Base-by-base conservation (phyloP, 192 early-diverging fungal species). In the Coemansia erecta region DNA sequence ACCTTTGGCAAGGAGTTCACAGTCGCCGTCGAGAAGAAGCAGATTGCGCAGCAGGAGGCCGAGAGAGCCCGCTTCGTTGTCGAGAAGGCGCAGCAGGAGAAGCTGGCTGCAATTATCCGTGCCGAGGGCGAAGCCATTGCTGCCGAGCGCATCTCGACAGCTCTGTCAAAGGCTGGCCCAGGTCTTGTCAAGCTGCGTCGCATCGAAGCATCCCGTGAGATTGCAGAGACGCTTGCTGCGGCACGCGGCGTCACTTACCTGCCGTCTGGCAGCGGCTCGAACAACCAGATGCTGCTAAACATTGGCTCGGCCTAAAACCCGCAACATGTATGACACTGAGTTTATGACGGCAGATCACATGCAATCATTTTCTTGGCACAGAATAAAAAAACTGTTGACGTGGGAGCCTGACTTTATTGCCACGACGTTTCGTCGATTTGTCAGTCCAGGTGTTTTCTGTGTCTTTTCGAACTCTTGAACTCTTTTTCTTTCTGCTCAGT, bases 1-100 rank as follows among this genome's bases (percentile, higher is more conserved):
- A 97, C 93, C 9, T 99, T 99, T 77, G 94, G 97, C 80, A 93
- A 90, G 59, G 97, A 99, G 67, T 99, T 99, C 67, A 99, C 97
- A 54, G 89, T 93, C 56, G 97, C 97, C 45, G 97, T 99, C 57
- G 96, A 97, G 78, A 90, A 94, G 70, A 97, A 97, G 84, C 92
- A 95, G 71, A 97, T 98, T 84, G 93, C 97, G 42, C 95, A 99
- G 68, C 97, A 99, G 82, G 97, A 98, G 73, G 97, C 97, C 46
- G 97, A 99, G 79, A 91, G 97, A 55, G 97, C 97, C 39, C 89
- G 90, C 66, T 99, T 97, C 82, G 85, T 98, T 51, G 97, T 99
- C 24, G 97, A 99, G 71, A 92, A 90, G 82, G 97, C 97, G 19
- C 93, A 99, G 81, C 95, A 97, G 81, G 97, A 99, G 73, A 98